phyloP scores from a whole-genome alignment of 495 filamentous ascomycete species.

The Tuber magnatum region DNA sequence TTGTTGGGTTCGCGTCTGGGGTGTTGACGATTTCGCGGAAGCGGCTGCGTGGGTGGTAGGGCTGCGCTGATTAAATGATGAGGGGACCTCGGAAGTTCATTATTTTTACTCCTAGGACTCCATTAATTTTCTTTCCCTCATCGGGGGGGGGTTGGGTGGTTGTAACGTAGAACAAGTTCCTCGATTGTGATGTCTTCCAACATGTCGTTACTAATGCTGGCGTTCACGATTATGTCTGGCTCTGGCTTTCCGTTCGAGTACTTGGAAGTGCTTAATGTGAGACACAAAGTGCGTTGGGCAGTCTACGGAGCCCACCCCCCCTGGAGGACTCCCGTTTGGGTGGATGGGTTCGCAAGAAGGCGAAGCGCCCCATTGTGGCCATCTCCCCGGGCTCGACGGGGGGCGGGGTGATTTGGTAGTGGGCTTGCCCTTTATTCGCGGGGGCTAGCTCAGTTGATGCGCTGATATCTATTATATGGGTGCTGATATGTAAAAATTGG shows the following conservation, averaged over 20 bases:
- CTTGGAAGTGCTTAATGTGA: conserved; percentile 36
- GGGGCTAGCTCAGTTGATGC: conserved; percentile 75
- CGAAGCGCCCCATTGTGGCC: conserved; percentile 45
- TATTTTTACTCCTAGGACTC: not conserved
- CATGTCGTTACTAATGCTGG: conserved; percentile 58
- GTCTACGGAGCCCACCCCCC: conserved; percentile 44
- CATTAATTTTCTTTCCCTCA: not conserved
- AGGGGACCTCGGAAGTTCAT: conserved; percentile 82
- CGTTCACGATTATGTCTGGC: conserved; percentile 81
- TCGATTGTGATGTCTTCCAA: conserved; percentile 53
- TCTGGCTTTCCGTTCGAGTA: conserved; percentile 48
- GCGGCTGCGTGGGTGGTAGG: conserved; percentile 65
- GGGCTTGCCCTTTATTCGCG: conserved; percentile 64
- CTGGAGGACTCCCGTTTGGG: conserved; percentile 37
- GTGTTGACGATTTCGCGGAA: conserved; percentile 75
- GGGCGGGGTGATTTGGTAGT: conserved; percentile 67
- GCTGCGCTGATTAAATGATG: conserved; percentile 61
- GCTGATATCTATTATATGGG: conserved; percentile 81
- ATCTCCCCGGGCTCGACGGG: conserved; percentile 47
- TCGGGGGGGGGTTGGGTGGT: conserved; percentile 9
- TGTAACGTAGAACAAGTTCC: conserved; percentile 65
- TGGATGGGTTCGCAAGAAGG: conserved; percentile 43
- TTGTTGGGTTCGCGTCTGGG: conserved; percentile 59
- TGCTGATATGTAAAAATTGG: too few species aligned
- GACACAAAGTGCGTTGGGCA: conserved; percentile 44